A percentile compares a stretch with the other conserved stretches of the same genome.
phyloP scores from a whole-genome alignment of 2,329 filamentous ascomycete genomes.

The Arthrinium phaeospermum region DNA sequence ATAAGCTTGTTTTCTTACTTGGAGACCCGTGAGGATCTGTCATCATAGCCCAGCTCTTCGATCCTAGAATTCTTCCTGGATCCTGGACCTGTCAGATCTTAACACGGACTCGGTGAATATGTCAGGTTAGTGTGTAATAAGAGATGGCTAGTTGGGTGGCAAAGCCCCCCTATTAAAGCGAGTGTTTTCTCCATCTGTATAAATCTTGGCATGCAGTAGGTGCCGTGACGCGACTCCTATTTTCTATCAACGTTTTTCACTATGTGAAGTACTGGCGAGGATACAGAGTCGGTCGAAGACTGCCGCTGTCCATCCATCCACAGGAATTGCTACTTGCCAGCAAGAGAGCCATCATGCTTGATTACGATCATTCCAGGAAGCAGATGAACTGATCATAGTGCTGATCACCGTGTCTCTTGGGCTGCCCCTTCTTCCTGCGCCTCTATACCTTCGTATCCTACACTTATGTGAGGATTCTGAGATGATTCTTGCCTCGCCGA shows the following conservation, averaged over 20 bases:
- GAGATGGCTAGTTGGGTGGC: too few species aligned
- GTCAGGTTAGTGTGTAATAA: background rate
- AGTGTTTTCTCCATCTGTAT: background rate
- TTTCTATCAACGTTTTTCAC: too few species aligned
- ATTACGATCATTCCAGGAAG: background rate
- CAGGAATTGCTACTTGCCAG: background rate
- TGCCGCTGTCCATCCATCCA: background rate
- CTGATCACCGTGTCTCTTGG: too few species aligned
- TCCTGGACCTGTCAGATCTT: background rate
- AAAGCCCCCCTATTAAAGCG: background rate
- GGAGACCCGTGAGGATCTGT: background rate
- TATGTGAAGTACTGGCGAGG: too few species aligned
- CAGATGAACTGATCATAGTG: too few species aligned
- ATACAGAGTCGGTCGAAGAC: background rate
- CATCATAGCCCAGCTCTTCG: too few species aligned
- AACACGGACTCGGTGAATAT: background rate
- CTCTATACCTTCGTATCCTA: too few species aligned
- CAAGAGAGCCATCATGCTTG: background rate
- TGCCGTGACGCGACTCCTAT: too few species aligned
- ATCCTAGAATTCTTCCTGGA: background rate
- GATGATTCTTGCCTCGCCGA: too few species aligned
- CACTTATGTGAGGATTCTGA: too few species aligned
- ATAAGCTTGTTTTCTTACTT: background rate
- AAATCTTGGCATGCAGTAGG: background rate
- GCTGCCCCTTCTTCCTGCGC: too few species aligned